Conservation (phyloP, 2,329 filamentous ascomycete genomes). For the Pyricularia sp. region DNA sequence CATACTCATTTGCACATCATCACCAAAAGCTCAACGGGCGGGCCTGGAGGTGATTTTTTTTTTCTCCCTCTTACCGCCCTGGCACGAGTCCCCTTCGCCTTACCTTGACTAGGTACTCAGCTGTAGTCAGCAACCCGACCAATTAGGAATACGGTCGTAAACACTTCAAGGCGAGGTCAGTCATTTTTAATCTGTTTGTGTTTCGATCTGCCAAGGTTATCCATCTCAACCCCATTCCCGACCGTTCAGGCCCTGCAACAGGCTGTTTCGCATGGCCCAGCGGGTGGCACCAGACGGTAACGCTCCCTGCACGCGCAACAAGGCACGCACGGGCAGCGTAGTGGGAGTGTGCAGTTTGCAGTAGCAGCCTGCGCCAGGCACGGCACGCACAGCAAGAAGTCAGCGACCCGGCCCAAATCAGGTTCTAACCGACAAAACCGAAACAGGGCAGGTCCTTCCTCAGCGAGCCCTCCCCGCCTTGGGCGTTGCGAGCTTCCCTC, state of each 20-base stretch:
- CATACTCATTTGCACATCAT: neutral
- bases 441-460: neutral
- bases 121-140: neutral
- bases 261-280: neutral
- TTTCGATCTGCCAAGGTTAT: neutral
- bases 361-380: neutral
- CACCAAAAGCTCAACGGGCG: neutral
- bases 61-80: neutral
- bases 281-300: neutral
- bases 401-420: neutral
- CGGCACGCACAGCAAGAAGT: neutral
- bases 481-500: neutral
- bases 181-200: neutral
- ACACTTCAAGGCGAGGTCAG: neutral
- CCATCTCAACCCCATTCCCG: neutral
- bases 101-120: neutral
- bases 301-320: neutral
- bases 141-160: neutral
- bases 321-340: neutral
- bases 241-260: neutral
- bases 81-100: neutral
- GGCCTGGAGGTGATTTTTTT: neutral
- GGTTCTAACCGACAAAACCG: neutral
- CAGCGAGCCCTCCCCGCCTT: neutral
- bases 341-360: neutral